Evolutionary conservation across 192 early-diverging fungal genomes (phyloP).

Genomic region (Backusella psychrophila): DNA sequence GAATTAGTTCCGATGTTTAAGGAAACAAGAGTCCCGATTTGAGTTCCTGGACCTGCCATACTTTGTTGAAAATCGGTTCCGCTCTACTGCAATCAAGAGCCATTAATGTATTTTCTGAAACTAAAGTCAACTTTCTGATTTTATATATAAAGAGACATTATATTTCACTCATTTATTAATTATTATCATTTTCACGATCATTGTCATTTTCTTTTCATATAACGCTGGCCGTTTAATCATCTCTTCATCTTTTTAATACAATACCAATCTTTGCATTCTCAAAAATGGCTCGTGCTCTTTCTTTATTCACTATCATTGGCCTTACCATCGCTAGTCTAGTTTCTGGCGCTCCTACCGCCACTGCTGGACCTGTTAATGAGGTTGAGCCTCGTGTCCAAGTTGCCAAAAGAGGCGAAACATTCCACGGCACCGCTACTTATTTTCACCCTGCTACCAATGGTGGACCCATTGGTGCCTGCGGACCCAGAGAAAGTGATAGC

Average conservation of each 20-base stretch:
- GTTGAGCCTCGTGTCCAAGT: background rate
- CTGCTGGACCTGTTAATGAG: background rate
- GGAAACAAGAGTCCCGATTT: background rate
- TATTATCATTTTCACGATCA: background rate
- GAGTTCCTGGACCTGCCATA: background rate
- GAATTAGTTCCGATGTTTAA: background rate
- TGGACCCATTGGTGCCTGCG: conserved; percentile 19
- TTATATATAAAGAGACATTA: background rate
- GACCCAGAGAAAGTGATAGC: conserved; percentile 23
- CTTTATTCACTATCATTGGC: background rate
- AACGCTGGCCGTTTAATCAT: conserved; percentile 20
- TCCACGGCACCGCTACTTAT: conserved; percentile 22
- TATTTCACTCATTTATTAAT: background rate
- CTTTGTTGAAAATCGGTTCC: too few species aligned
- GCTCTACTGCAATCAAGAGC: background rate
- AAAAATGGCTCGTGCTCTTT: background rate
- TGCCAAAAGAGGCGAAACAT: background rate
- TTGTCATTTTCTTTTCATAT: conserved; percentile 5
- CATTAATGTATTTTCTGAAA: background rate
- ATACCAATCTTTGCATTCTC: too few species aligned
- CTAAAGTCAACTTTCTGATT: background rate
- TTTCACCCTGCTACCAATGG: conserved; percentile 31
- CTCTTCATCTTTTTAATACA: background rate
- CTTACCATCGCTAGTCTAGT: background rate
- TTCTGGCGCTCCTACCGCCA: background rate